Evolutionary conservation across 306 rosid species (phyloP).

Genomic region (Sophora flavescens): DNA sequence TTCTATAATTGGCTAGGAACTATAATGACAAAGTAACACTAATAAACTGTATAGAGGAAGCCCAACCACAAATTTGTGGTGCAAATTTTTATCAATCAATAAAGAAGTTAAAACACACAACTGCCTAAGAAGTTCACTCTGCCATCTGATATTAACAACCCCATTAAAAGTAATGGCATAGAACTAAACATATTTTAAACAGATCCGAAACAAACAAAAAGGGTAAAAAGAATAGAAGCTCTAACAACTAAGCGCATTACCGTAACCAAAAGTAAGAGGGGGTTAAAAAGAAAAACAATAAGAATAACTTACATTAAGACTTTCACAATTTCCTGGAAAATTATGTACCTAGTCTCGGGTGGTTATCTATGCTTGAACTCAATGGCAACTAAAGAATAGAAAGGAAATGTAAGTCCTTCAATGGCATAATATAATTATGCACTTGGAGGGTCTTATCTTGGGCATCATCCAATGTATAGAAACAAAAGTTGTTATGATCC

Average conservation of each 20-base stretch:
- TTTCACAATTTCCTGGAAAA: conserved; percentile 53
- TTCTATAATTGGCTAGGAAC: conserved; percentile 13
- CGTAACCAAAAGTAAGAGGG: conserved; percentile 29
- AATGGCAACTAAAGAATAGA: conserved; percentile 49
- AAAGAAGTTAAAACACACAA: conserved; percentile 4
- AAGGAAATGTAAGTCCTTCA: conserved; percentile 43
- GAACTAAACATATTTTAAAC: conserved; percentile 40
- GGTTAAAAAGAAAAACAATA: conserved; percentile 19
- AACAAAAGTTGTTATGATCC: conserved; percentile 40
- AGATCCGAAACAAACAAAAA: conserved; percentile 43
- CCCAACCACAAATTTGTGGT: conserved; percentile 2
- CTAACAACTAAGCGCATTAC: conserved; percentile 44
- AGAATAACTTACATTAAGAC: conserved; percentile 54
- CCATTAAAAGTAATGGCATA: conserved; percentile 29
- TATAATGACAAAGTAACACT: neutral
- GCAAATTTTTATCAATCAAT: conserved; percentile 28
- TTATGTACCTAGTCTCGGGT: conserved; percentile 51
- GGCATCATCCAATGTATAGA: conserved; percentile 49
- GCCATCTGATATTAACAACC: conserved; percentile 38
- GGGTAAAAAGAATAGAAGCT: conserved; percentile 47
- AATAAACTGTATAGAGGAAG: neutral
- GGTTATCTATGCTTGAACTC: conserved; percentile 45
- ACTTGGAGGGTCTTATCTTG: conserved; percentile 48
- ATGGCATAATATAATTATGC: conserved; percentile 47
- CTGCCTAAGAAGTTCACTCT: conserved; percentile 28